Evolutionary conservation across 176 grass and related monocot genomes (phyloP), one percentile per base, ranked within the genome.

Genomic region (Leersia perrieri): DNA sequence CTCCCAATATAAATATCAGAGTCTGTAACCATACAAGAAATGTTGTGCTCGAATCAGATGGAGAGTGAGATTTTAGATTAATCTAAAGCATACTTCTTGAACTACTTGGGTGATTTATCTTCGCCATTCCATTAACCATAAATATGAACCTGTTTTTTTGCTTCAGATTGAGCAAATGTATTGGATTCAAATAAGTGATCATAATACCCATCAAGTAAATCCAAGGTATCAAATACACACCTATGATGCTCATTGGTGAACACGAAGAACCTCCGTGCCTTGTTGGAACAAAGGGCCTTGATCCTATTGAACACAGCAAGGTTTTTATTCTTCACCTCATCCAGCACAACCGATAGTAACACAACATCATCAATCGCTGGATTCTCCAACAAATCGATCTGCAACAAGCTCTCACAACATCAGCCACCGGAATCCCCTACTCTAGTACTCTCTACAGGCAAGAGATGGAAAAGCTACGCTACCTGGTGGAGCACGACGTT

Each of bases 331-430:
- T 84, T 94, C 78, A 98, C 92, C 57, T 98, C 95, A 3, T 95
- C 95, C 66, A 98, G 78, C 72, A 98, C 95, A 82, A 98, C 86
- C 9, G 89, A 93, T 22, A 98, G 86, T 62, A 95, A 76, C n/a
- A 98, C 95, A 11, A 98, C 90, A 68, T 98, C 92, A 1, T 98
- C 92, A 82, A 95, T 91, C 6, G 80, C 84, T 4, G 90, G 86
- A 45, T 98, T 95, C 86, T 98, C 95, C 79, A 98, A 45, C 78
- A 95, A 88, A 91, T 95, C 95, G 60, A 98, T 98, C 92, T 98
- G 80, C 28, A 77, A 35, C 34, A 70, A 23, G 66, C 64, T 28
- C 40, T 31, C 72, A 10, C 1, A 31, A 49, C 32, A 40, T 84
- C 63, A 85, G 73, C 40, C 34, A 25, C 28, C 70, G 39, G 20